phyloP scores from a whole-genome alignment of 345 rosid species.

The Hibiscus mutabilis region DNA sequence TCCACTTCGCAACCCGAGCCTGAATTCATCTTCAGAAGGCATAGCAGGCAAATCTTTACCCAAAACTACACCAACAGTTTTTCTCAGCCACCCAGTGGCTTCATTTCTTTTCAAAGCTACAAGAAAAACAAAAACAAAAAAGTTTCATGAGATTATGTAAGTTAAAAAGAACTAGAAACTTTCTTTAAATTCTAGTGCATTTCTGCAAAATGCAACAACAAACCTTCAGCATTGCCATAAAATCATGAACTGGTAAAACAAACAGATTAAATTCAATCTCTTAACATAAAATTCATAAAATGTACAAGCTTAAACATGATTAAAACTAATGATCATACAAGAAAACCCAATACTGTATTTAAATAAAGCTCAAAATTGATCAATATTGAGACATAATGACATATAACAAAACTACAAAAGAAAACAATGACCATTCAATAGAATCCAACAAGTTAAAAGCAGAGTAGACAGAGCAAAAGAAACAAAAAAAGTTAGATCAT shows the following conservation, averaged over 20 bases:
- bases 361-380: background rate
- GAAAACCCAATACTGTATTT: background rate
- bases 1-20: background rate
- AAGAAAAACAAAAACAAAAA: too few relatives aligned
- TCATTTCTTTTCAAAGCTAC: background rate
- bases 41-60: background rate
- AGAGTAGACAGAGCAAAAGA: background rate
- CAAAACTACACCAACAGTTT: background rate
- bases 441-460: background rate
- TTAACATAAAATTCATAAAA: too few relatives aligned
- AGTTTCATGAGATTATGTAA: too few relatives aligned
- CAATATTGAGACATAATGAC: background rate
- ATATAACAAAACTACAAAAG: background rate
- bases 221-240: background rate
- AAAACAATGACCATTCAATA: background rate
- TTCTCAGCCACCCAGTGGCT: background rate
- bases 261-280: too few relatives aligned
- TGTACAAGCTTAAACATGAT: background rate
- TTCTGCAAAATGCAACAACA: background rate
- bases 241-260: too few relatives aligned
- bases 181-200: too few relatives aligned
- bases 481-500: slow-evolving; percentile 13
- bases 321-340: background rate
- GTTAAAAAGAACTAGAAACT: too few relatives aligned
- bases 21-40: background rate